Conservation (phyloP, 2,329 filamentous ascomycete genomes). For the Ambrosiella beaveri region DNA sequence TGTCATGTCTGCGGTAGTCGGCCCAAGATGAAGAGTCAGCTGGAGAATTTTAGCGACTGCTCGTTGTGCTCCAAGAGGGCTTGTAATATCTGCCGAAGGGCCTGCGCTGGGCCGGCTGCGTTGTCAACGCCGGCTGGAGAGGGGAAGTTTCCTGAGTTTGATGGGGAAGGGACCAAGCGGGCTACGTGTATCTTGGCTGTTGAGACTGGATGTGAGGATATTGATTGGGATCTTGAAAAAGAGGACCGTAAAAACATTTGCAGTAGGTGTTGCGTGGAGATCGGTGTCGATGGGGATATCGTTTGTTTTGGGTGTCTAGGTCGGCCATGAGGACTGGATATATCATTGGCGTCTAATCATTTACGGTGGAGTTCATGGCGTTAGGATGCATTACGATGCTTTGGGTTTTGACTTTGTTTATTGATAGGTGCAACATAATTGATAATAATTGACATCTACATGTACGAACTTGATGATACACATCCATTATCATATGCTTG, state of each 20-base stretch:
- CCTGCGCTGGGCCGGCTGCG: constrained; percentile 35
- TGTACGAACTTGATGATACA: too few relatives aligned
- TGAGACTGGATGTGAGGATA: neutral
- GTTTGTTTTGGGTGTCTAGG: constrained; percentile 45
- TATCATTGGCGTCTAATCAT: too few relatives aligned
- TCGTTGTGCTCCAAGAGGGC: constrained; percentile 42
- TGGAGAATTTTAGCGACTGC: constrained; percentile 50
- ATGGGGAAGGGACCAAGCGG: constrained; percentile 15
- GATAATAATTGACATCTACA: too few relatives aligned
- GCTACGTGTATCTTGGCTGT: neutral
- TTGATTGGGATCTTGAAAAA: constrained; percentile 20
- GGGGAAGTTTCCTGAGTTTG: neutral
- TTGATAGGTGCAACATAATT: too few relatives aligned
- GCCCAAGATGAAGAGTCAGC: constrained; percentile 46
- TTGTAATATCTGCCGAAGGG: constrained; percentile 52
- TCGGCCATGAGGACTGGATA: too few relatives aligned
- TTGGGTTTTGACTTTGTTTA: too few relatives aligned
- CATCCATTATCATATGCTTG: too few relatives aligned
- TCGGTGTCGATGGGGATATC: constrained; percentile 45
- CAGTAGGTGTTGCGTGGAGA: constrained; percentile 51
- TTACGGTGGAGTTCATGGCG: too few relatives aligned
- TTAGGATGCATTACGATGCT: too few relatives aligned
- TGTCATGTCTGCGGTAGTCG: constrained; percentile 53
- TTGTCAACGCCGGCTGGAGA: neutral
- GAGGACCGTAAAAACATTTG: constrained; percentile 41